phyloP scores from a whole-genome alignment of 169 alveolate species.

The Plasmodium malariae region DNA sequence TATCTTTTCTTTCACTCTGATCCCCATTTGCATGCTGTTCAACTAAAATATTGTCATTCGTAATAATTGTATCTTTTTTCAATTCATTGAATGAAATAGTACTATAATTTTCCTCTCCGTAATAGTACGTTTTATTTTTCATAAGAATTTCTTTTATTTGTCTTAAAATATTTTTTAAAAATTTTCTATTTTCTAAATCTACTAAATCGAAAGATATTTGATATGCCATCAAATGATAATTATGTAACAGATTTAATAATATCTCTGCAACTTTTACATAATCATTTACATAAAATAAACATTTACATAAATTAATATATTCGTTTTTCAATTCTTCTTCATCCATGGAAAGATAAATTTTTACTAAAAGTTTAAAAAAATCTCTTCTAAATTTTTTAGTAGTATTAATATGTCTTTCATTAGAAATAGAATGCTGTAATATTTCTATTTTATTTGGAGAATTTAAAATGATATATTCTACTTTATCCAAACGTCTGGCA shows the following conservation, averaged over 20 bases:
- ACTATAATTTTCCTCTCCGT: constrained; percentile 32
- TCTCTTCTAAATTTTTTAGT: constrained; percentile 61
- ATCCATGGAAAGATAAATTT: constrained; percentile 31
- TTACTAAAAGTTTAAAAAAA: constrained; percentile 41
- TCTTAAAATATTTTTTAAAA: constrained; percentile 84
- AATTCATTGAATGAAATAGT: not conserved
- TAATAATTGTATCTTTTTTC: no score
- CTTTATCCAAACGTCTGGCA: constrained; percentile 93
- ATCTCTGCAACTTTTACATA: constrained; percentile 91
- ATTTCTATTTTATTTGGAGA: constrained; percentile 69
- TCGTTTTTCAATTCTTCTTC: constrained; percentile 79
- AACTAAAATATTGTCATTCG: no score
- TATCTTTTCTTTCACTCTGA: not conserved
- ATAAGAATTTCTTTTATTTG: constrained; percentile 39
- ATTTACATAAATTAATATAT: constrained; percentile 86
- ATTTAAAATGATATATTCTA: constrained; percentile 87
- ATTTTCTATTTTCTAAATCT: constrained; percentile 93
- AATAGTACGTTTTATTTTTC: constrained; percentile 27
- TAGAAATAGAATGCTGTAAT: constrained; percentile 53
- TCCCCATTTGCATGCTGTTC: not conserved
- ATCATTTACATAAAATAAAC: constrained; percentile 90
- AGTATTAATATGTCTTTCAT: constrained; percentile 62
- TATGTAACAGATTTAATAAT: constrained; percentile 83
- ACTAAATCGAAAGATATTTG: constrained; percentile 94
- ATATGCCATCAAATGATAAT: constrained; percentile 89